phyloP scores from a whole-genome alignment of 1,284 basidiomycete species.

The Marasmius sp. region DNA sequence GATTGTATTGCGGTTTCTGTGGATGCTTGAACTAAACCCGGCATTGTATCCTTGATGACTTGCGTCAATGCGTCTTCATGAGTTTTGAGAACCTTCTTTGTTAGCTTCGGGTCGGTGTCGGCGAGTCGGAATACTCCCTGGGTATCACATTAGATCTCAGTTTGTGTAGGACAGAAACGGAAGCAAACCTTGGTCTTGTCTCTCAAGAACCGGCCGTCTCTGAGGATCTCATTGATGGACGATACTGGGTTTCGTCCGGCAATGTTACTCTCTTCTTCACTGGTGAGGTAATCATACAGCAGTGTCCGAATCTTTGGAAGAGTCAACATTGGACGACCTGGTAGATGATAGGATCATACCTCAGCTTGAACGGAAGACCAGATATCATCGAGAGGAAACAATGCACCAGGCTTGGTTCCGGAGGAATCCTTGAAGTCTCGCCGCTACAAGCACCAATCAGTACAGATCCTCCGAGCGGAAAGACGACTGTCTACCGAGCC shows the following conservation, averaged over 20 bases:
- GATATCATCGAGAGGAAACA: slow-evolving; percentile 87
- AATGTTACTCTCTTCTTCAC: slow-evolving; percentile 79
- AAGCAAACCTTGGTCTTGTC: slow-evolving; percentile 74
- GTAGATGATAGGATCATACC: slow-evolving; percentile 38
- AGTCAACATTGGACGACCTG: neutral
- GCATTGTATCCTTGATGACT: slow-evolving; percentile 88
- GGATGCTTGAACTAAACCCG: slow-evolving; percentile 82
- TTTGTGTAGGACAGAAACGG: neutral
- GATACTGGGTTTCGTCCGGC: slow-evolving; percentile 84
- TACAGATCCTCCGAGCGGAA: slow-evolving; percentile 1
- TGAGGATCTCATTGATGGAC: slow-evolving; percentile 92
- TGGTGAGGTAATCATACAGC: slow-evolving; percentile 90
- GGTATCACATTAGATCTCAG: slow-evolving; percentile 10
- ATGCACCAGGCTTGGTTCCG: slow-evolving; percentile 65
- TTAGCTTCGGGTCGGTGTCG: slow-evolving; percentile 79
- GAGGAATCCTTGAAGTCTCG: slow-evolving; percentile 86
- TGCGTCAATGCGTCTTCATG: slow-evolving; percentile 88
- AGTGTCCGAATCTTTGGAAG: slow-evolving; percentile 71
- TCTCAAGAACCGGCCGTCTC: slow-evolving; percentile 77
- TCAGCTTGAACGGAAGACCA: slow-evolving; percentile 92
- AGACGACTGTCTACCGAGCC: slow-evolving; percentile 58
- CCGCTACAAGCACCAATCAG: slow-evolving; percentile 49
- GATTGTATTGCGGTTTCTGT: slow-evolving; percentile 63
- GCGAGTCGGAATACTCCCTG: slow-evolving; percentile 89
- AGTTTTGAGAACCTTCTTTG: slow-evolving; percentile 65